Evolutionary conservation across 768 basidiomycete species (phyloP), one percentile per base, ranked within the genome.

Genomic region (Hortiboletus flavorubellus): DNA sequence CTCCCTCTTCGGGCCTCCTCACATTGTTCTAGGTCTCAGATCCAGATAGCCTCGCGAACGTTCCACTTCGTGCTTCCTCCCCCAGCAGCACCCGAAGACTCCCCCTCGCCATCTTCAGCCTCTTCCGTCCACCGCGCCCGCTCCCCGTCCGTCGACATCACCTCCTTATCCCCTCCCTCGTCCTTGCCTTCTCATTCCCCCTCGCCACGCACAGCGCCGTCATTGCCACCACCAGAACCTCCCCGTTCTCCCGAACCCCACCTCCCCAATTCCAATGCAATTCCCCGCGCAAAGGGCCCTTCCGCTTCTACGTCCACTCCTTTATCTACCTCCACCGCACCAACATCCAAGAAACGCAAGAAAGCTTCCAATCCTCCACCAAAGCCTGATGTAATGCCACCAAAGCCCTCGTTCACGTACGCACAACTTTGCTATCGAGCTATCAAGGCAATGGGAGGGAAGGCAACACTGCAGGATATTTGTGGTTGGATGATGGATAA

Each of bases 21-120:
- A 66, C 51, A 53, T 58, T 63, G 16, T 63, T 26, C 3, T 65
- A 94, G 94, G 68, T 93, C 94, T 52, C 91, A 92, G 74, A 91
- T 97, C 56, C 94, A 98, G 77, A 98, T 99, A 66, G 92, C 96
- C 21, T 94, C 96, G 30, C 87, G 96, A 55, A 93, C 92, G 26
- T 99, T 99, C 73, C 88, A 93, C 69, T 99, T 99, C 66, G 86
- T 98, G 53, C 85, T 99, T 14, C 97, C 97, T 34, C 94, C 94
- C 2, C 86, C 90, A 1, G 82, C 86, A 35, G 81, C 82, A 11
- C 86, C 87, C 40, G 89, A 91, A 67, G 87, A 91, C 67, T 85
- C 87, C 8, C 88, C 87, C 8, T 89, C 89, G 5, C 89, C 88
- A 2, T 90, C 86, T 54, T 90, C 90, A 0, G 80, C 82, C 55